These are phyloP conservation scores for Scheffersomyces insectosa DNA, from an alignment of 1,139 yeast genomes.

Conservation along the genomic window DNA sequence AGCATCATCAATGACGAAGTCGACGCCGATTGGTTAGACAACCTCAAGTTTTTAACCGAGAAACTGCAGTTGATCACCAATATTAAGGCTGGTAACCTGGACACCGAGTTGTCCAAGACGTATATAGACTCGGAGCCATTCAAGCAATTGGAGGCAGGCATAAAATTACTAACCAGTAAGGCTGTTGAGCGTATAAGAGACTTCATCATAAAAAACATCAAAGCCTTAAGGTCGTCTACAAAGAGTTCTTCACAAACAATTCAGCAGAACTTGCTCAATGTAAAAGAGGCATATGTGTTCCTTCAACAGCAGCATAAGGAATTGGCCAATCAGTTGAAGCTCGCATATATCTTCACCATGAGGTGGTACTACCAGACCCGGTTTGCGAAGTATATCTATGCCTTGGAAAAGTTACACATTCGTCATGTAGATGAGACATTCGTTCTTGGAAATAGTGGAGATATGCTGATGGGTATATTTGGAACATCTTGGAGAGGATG, in stretches of 20 bases:
- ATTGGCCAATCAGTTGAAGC: constrained; percentile 73
- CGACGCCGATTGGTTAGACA: constrained; percentile 57
- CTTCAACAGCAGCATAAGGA: constrained; percentile 55
- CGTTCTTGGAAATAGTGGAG: constrained; percentile 46
- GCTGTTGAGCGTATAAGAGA: constrained; percentile 77
- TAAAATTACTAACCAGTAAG: constrained; percentile 48
- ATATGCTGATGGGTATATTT: constrained; percentile 29
- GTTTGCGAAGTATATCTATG: constrained; percentile 76
- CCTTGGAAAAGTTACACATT: constrained; percentile 64
- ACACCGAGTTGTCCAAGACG: constrained; percentile 5
- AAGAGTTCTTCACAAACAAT: constrained; percentile 64
- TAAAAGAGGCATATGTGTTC: constrained; percentile 62
- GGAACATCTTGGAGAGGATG: constrained; percentile 28
- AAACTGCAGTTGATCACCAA: constrained; percentile 50
- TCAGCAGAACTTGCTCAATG: constrained; percentile 65
- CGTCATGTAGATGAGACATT: constrained; percentile 53
- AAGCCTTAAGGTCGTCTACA: constrained; percentile 51
- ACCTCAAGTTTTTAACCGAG: constrained; percentile 56
- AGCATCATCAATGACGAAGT: constrained; percentile 52
- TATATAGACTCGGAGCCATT: constrained; percentile 38
- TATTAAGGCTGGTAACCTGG: constrained; percentile 20
- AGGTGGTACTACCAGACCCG: constrained; percentile 85
- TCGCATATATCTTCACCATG: constrained; percentile 87
- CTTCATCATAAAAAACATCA: constrained; percentile 63
- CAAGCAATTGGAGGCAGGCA: constrained; percentile 33